phyloP scores from a whole-genome alignment of 495 filamentous ascomycete species.

The Hypomontagnella submonticulosa region DNA sequence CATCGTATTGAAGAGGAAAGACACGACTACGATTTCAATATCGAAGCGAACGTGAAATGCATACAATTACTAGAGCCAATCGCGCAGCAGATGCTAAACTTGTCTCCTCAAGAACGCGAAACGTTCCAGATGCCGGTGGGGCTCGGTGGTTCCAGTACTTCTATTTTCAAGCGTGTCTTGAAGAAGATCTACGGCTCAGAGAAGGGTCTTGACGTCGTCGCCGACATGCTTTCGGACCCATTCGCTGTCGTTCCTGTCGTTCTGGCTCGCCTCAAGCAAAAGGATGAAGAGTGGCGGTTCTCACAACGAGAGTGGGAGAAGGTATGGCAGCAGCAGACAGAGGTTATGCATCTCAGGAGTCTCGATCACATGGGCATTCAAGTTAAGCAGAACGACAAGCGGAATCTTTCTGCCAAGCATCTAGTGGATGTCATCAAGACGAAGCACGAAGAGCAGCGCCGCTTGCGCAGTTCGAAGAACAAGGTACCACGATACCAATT shows the following conservation, averaged over 20 bases:
- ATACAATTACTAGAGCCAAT: slow-evolving; percentile 96
- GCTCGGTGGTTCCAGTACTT: slow-evolving; percentile 91
- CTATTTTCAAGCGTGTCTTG: slow-evolving; percentile 94
- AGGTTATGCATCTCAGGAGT: slow-evolving; percentile 91
- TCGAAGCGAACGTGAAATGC: slow-evolving; percentile 90
- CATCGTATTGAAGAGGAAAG: slow-evolving; percentile 98
- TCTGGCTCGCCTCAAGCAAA: slow-evolving; percentile 86
- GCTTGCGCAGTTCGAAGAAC: slow-evolving; percentile 68
- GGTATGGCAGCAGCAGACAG: slow-evolving; percentile 94
- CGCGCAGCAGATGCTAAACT: slow-evolving; percentile 82
- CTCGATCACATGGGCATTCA: slow-evolving; percentile 94
- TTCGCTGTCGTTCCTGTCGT: slow-evolving; percentile 87
- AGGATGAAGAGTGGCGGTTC: slow-evolving; percentile 96
- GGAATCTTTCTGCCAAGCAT: slow-evolving; percentile 85
- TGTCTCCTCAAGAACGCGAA: slow-evolving; percentile 74
- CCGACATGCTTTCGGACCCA: slow-evolving; percentile 82
- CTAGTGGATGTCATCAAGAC: slow-evolving; percentile 86
- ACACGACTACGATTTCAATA: slow-evolving; percentile 98
- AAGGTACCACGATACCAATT: slow-evolving; percentile 76
- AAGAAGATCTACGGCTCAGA: slow-evolving; percentile 98
- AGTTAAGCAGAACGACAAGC: slow-evolving; percentile 85
- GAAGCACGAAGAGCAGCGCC: slow-evolving; percentile 86
- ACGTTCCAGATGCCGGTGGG: slow-evolving; percentile 80
- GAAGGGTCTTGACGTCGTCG: slow-evolving; percentile 81
- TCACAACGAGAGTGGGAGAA: slow-evolving; percentile 99